Conservation (phyloP, 345 rosid species). For the Trapa incisa region DNA sequence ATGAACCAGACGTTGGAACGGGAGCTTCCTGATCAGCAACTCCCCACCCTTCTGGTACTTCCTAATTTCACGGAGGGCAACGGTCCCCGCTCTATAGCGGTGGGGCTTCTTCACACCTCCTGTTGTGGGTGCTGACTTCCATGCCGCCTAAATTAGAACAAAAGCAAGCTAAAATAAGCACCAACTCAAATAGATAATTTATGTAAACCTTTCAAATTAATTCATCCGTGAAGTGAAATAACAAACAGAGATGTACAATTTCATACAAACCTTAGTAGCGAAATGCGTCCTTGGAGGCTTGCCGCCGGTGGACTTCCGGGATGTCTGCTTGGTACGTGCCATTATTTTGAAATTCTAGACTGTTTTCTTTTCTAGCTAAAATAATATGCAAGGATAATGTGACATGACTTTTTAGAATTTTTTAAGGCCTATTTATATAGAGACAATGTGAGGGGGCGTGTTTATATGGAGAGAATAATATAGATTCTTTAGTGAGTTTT, state of each 20-base stretch:
- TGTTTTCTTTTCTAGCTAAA: background rate
- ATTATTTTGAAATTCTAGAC: constrained; percentile 1
- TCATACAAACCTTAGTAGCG: constrained; percentile 34
- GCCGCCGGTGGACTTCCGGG: constrained; percentile 53
- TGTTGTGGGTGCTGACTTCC: constrained; percentile 57
- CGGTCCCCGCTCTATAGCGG: constrained; percentile 63
- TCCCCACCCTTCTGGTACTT: constrained; percentile 61
- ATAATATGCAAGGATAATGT: too few relatives aligned
- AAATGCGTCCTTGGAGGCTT: constrained; percentile 65
- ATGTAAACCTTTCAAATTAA: background rate
- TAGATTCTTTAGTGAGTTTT: too few relatives aligned
- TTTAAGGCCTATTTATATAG: too few relatives aligned
- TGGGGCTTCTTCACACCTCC: constrained; percentile 75
- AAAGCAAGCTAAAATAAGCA: background rate
- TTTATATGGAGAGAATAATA: too few relatives aligned
- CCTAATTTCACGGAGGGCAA: constrained; percentile 59
- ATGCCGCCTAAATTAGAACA: constrained; percentile 32
- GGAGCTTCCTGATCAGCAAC: constrained; percentile 59
- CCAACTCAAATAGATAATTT: background rate
- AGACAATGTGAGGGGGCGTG: too few relatives aligned
- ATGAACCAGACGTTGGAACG: constrained; percentile 60
- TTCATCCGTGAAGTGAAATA: too few relatives aligned
- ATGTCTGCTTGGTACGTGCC: constrained; percentile 56
- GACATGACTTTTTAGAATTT: too few relatives aligned
- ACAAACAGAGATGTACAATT: background rate